A percentile compares a stretch with the other conserved stretches of the same genome.
These are phyloP conservation scores for Candida verbasci DNA, from an alignment of 805 yeast genomes.

Conservation along the genomic window DNA sequence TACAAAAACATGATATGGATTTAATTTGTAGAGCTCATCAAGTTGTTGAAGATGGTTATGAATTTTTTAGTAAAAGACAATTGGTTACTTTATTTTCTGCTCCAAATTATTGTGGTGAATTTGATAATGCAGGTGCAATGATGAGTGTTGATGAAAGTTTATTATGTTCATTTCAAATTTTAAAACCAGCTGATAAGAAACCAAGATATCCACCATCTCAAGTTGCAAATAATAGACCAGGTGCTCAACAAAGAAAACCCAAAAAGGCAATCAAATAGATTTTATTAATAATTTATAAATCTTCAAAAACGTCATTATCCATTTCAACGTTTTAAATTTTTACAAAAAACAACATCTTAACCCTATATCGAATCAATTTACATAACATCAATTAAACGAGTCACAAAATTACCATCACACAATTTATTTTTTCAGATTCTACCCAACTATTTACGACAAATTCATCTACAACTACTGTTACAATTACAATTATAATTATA, in stretches of 20 bases:
- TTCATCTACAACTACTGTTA: no score
- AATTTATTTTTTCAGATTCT: no score
- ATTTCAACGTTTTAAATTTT: no score
- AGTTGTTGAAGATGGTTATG: conserved; percentile 98
- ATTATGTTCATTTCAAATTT: conserved; percentile 91
- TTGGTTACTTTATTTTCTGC: conserved; percentile 93
- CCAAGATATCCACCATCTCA: conserved; percentile 51
- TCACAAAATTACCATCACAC: no score
- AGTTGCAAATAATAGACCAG: conserved; percentile 11
- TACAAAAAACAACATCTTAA: no score
- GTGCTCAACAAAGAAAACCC: conserved; percentile 12
- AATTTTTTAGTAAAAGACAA: conserved; percentile 93
- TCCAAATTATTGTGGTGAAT: conserved; percentile 98
- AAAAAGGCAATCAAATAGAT: conserved; percentile 10
- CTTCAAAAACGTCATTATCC: no score
- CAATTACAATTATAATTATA: no score
- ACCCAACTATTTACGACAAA: no score
- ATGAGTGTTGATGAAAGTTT: conserved; percentile 97
- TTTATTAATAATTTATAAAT: no score
- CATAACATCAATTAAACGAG: no score
- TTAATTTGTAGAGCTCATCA: conserved; percentile 98
- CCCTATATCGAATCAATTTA: no score
- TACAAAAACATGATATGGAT: conserved; percentile 97
- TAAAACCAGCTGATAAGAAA: conserved; percentile 97
- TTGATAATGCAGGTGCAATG: conserved; percentile 99